Evolutionary conservation across 306 rosid genomes (phyloP).

Genomic region (Carpinus fangiana): DNA sequence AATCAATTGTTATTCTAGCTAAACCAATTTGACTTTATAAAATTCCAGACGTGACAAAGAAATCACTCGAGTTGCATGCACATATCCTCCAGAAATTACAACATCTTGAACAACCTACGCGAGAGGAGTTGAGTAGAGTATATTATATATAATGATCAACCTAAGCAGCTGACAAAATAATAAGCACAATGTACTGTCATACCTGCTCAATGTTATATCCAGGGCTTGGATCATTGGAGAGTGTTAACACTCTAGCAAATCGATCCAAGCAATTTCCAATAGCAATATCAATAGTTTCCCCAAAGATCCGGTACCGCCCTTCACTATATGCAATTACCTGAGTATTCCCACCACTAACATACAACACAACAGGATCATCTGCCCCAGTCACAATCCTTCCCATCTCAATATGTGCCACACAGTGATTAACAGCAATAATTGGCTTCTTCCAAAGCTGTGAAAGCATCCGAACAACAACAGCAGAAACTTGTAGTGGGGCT

Average conservation of each 20-base stretch:
- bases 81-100: not conserved
- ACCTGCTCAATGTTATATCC: constrained; percentile 97
- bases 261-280: constrained; percentile 97
- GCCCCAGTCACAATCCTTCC: constrained; percentile 94
- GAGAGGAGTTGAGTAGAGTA: not conserved
- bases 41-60: not conserved
- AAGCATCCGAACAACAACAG: constrained; percentile 79
- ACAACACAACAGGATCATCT: constrained; percentile 84
- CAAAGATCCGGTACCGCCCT: constrained; percentile 83
- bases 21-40: not conserved
- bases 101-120: not conserved
- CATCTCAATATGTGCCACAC: constrained; percentile 97
- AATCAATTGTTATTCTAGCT: not conserved
- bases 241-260: constrained; percentile 76
- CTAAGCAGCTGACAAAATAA: not conserved
- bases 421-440: constrained; percentile 83
- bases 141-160: not conserved
- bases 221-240: constrained; percentile 89
- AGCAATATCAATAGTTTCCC: constrained; percentile 93
- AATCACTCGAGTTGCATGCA: not conserved
- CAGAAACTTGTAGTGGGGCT: constrained; percentile 84
- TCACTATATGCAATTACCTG: constrained; percentile 95
- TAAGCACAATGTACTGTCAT: not conserved
- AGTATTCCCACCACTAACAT: constrained; percentile 95
- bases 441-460: constrained; percentile 90